Conservation (phyloP, 768 basidiomycete species). For the Boletus barrowsii region DNA sequence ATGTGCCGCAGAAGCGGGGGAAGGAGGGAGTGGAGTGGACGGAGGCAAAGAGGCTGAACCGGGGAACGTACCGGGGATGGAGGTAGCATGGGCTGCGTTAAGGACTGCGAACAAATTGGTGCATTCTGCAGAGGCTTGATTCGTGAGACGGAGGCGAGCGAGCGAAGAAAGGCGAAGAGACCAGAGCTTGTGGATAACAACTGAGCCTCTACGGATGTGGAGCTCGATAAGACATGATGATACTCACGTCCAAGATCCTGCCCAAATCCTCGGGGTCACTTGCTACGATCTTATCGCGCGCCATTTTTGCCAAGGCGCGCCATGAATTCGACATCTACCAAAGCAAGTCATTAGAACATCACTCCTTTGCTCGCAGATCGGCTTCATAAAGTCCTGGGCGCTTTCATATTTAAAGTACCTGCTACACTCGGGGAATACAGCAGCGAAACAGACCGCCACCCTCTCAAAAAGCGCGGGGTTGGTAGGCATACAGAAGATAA, state of each 20-base stretch:
- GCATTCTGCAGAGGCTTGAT: constrained; percentile 83
- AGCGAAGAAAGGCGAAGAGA: constrained; percentile 77
- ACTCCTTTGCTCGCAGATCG: neutral
- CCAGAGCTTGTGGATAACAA: constrained; percentile 58
- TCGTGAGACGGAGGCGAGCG: constrained; percentile 78
- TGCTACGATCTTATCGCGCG: constrained; percentile 70
- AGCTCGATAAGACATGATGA: neutral
- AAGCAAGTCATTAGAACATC: constrained; percentile 14
- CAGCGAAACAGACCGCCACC: constrained; percentile 14
- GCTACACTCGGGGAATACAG: constrained; percentile 22
- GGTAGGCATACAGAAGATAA: constrained; percentile 25
- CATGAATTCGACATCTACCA: constrained; percentile 83
- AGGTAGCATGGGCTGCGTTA: constrained; percentile 49
- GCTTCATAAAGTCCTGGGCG: neutral
- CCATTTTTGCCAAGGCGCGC: constrained; percentile 82
- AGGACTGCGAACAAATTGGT: constrained; percentile 75
- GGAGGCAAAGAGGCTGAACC: constrained; percentile 9
- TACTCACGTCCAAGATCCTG: constrained; percentile 64
- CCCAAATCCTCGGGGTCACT: constrained; percentile 66
- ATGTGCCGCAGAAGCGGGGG: constrained; percentile 6
- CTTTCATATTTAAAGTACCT: constrained; percentile 19
- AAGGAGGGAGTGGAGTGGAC: constrained; percentile 34
- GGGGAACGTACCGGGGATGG: constrained; percentile 58
- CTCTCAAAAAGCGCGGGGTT: neutral
- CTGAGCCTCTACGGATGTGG: neutral